A percentile compares a stretch with the other conserved stretches of the same genome.
Conservation (phyloP, 495 filamentous ascomycete species). For the Lasiosphaeriaceae sp. region DNA sequence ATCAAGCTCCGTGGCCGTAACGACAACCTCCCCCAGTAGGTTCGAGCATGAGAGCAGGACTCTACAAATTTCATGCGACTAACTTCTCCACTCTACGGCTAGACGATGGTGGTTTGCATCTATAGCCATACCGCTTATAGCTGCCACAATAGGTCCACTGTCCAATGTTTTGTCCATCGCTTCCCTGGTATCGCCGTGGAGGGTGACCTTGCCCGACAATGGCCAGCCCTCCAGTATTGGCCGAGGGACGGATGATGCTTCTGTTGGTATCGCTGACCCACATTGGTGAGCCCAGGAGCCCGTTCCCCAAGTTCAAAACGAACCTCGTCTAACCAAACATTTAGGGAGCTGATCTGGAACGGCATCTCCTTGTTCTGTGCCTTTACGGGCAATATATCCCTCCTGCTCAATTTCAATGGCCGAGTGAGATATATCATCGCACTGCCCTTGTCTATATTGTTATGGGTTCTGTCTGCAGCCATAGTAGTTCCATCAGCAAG, state of each 20-base stretch:
- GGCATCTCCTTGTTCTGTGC: slow-evolving; percentile 61
- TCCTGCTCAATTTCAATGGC: slow-evolving; percentile 75
- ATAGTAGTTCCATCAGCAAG: slow-evolving; percentile 48
- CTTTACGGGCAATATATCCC: slow-evolving; percentile 64
- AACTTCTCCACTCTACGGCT: neutral
- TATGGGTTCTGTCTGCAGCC: slow-evolving; percentile 63
- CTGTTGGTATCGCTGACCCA: slow-evolving; percentile 49
- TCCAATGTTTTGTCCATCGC: slow-evolving; percentile 77
- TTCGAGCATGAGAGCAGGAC: neutral
- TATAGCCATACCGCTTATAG: slow-evolving; percentile 69
- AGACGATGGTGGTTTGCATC: slow-evolving; percentile 72
- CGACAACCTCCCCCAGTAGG: slow-evolving; percentile 38
- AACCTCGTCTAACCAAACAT: neutral
- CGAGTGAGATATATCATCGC: slow-evolving; percentile 72
- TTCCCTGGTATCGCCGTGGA: slow-evolving; percentile 65
- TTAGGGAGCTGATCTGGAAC: slow-evolving; percentile 53
- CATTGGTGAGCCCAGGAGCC: slow-evolving; percentile 42
- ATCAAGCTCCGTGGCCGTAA: slow-evolving; percentile 31
- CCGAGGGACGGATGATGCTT: slow-evolving; percentile 44
- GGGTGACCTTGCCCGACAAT: slow-evolving; percentile 36
- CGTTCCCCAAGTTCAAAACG: neutral
- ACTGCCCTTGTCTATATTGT: slow-evolving; percentile 61
- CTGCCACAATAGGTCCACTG: slow-evolving; percentile 66
- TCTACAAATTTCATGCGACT: neutral
- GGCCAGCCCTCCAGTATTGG: slow-evolving; percentile 32